Evolutionary conservation across 192 early-diverging fungal genomes (phyloP).

Genomic region (Coemansia sp.): DNA sequence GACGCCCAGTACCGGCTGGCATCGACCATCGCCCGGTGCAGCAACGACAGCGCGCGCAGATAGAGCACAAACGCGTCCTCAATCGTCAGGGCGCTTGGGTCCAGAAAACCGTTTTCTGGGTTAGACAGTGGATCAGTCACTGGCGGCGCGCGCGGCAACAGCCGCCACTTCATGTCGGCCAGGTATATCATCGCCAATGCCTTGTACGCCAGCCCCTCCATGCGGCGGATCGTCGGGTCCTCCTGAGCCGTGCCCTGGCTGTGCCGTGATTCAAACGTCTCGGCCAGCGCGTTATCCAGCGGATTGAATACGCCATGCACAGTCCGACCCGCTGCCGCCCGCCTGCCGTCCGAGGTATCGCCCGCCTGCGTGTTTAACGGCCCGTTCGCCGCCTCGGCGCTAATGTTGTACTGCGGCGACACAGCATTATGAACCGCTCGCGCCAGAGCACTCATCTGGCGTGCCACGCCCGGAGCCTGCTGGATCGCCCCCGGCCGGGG

Average conservation of each 20-base stretch:
- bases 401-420: slow-evolving; percentile 39
- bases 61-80: slow-evolving; percentile 74
- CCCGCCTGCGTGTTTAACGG: slow-evolving; percentile 20
- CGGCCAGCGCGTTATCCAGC: slow-evolving; percentile 29
- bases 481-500: slow-evolving; percentile 36
- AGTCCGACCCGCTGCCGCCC: not conserved
- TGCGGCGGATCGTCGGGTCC: slow-evolving; percentile 56
- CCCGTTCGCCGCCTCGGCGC: slow-evolving; percentile 35
- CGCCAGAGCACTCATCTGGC: slow-evolving; percentile 49
- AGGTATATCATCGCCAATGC: slow-evolving; percentile 67
- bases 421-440: slow-evolving; percentile 45
- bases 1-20: slow-evolving; percentile 44
- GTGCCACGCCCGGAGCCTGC: slow-evolving; percentile 40
- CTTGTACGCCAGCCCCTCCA: slow-evolving; percentile 71
- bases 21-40: slow-evolving; percentile 61
- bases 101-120: slow-evolving; percentile 31
- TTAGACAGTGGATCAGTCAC: slow-evolving; percentile 25
- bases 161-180: slow-evolving; percentile 54
- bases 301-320: slow-evolving; percentile 37
- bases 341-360: not conserved
- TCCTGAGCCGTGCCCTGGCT: slow-evolving; percentile 41
- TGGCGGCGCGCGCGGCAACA: slow-evolving; percentile 17
- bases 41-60: slow-evolving; percentile 62
- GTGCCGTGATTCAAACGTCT: slow-evolving; percentile 45
- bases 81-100: slow-evolving; percentile 34